phyloP scores from a whole-genome alignment of 1,284 basidiomycete species.

The Athelia sp. region DNA sequence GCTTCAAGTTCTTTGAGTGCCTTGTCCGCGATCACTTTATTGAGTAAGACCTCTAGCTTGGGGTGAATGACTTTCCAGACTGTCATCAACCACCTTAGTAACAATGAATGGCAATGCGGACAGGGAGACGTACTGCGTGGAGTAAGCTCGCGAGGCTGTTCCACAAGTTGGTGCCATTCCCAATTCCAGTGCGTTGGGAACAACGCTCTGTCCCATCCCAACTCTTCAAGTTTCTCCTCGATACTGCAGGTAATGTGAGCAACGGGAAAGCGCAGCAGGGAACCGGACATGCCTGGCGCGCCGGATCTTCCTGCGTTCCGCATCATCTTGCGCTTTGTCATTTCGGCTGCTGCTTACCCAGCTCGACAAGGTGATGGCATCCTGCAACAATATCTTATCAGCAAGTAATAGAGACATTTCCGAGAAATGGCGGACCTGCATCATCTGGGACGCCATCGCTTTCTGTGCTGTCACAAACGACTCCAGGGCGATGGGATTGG shows the following conservation, averaged over 20 bases:
- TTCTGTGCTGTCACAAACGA: background rate
- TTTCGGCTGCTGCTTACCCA: background rate
- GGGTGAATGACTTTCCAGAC: slow-evolving; percentile 1
- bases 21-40: background rate
- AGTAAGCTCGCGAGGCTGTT: background rate
- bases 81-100: background rate
- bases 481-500: slow-evolving; percentile 1
- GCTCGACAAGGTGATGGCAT: background rate
- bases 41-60: background rate
- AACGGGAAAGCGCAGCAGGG: background rate
- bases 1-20: background rate
- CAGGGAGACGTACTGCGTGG: background rate
- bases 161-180: background rate
- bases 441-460: background rate
- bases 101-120: background rate
- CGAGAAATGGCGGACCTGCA: background rate
- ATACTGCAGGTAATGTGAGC: background rate
- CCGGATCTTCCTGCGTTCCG: background rate
- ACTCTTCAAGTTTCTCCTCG: background rate
- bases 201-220: background rate
- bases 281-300: background rate
- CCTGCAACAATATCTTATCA: background rate
- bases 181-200: background rate
- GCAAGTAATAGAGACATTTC: background rate
- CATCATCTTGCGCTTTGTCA: background rate